A percentile compares a stretch with the other conserved stretches of the same genome.
Evolutionary conservation across 2,329 filamentous ascomycete species (phyloP).

Genomic region (Pezicula radicicola): DNA sequence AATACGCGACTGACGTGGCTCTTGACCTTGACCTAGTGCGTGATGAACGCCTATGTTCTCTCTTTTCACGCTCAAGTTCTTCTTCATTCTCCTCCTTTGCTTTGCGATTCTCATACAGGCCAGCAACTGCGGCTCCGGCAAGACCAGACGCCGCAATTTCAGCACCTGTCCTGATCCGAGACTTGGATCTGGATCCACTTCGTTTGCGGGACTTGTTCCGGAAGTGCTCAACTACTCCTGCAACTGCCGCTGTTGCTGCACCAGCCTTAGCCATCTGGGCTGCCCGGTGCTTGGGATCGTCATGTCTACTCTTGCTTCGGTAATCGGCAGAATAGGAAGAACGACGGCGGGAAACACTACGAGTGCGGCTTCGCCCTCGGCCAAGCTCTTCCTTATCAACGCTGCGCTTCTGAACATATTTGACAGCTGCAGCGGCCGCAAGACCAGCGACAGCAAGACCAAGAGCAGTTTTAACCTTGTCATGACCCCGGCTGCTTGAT

Average conservation of each 20-base stretch:
- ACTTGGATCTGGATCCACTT: slow-evolving; percentile 35
- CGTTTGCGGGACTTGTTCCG: slow-evolving; percentile 50
- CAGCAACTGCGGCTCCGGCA: slow-evolving; percentile 57
- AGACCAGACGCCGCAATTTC: slow-evolving; percentile 59
- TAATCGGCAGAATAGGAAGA: slow-evolving; percentile 35
- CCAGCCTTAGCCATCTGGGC: slow-evolving; percentile 28
- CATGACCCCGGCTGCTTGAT: slow-evolving; percentile 32
- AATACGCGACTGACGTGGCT: slow-evolving; percentile 48
- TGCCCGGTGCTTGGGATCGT: slow-evolving; percentile 43
- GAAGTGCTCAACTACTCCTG: slow-evolving; percentile 55
- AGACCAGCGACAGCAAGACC: slow-evolving; percentile 62
- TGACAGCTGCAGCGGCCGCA: slow-evolving; percentile 62
- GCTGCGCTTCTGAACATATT: slow-evolving; percentile 60
- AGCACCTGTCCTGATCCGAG: slow-evolving; percentile 45
- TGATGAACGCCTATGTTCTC: slow-evolving; percentile 11
- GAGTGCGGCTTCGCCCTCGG: slow-evolving; percentile 49
- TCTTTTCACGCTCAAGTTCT: slow-evolving; percentile 29
- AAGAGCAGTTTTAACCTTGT: slow-evolving; percentile 56
- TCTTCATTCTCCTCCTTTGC: slow-evolving; percentile 51
- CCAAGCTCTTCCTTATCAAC: slow-evolving; percentile 55
- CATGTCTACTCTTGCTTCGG: slow-evolving; percentile 42
- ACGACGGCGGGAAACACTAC: slow-evolving; percentile 39
- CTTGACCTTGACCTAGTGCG: slow-evolving; percentile 28
- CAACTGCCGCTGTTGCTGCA: slow-evolving; percentile 54
- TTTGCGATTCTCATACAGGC: slow-evolving; percentile 58